Evolutionary conservation across 495 filamentous ascomycete species (phyloP).

Genomic region (Penicillium bialowiezense): DNA sequence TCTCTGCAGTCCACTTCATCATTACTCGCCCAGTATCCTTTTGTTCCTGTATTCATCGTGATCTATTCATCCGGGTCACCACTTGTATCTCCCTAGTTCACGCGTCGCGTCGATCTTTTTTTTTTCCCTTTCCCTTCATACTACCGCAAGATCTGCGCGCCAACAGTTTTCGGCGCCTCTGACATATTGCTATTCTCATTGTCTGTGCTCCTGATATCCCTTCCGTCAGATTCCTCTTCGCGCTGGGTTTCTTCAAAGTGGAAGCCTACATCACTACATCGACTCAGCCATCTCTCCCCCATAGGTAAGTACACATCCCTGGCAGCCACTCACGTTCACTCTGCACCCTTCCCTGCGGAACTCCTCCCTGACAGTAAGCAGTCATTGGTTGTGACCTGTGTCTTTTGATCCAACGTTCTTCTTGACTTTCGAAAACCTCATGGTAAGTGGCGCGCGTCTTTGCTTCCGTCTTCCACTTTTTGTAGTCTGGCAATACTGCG

Average conservation of each 20-base stretch:
- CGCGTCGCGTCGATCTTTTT: conserved; percentile 10
- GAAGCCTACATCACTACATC: conserved; percentile 2
- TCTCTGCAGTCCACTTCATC: conserved; percentile 10
- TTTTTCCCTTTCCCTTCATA: conserved; percentile 7
- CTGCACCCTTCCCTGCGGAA: conserved; percentile 12
- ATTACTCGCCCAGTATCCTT: conserved; percentile 12
- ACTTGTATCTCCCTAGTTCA: conserved; percentile 4
- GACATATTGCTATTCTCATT: conserved; percentile 1
- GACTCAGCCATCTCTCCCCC: conserved; percentile 12
- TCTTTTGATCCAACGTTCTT: neutral
- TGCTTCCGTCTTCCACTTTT: conserved; percentile 1
- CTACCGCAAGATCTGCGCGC: conserved; percentile 13
- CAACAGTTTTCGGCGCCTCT: conserved; percentile 1
- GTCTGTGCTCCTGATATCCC: neutral
- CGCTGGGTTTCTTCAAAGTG: conserved; percentile 12
- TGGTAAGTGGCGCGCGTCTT: conserved; percentile 14
- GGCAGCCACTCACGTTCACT: conserved; percentile 30
- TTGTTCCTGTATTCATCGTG: conserved; percentile 14
- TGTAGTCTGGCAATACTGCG: conserved; percentile 19
- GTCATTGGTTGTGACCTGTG: conserved; percentile 1
- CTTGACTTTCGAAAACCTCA: conserved; percentile 2
- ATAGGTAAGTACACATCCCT: conserved; percentile 38
- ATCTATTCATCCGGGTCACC: neutral
- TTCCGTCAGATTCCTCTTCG: conserved; percentile 1
- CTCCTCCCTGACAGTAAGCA: conserved; percentile 2